phyloP scores from a whole-genome alignment of 345 rosid genomes.

The Lepidium sativum region DNA sequence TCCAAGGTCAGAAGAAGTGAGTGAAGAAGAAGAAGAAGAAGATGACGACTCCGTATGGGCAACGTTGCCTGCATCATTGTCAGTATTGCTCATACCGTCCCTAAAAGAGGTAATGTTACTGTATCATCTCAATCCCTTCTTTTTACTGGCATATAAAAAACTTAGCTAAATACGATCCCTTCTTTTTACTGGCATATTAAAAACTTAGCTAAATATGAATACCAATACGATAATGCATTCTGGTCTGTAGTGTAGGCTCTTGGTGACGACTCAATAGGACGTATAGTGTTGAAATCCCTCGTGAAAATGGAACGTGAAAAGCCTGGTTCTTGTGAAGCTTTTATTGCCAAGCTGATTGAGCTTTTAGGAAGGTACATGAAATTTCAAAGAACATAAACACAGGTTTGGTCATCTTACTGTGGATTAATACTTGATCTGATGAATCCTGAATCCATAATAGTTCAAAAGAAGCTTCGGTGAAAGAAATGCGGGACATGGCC shows the following conservation, averaged over 20 bases:
- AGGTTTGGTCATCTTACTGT: conserved; percentile 3
- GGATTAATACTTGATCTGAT: background rate
- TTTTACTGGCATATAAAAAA: background rate
- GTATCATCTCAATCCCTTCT: background rate
- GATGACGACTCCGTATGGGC: conserved; percentile 51
- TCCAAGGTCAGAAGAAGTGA: conserved; percentile 41
- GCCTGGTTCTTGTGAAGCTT: conserved; percentile 79
- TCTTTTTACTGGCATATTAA: background rate
- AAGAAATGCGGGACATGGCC: conserved; percentile 63
- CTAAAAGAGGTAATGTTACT: conserved; percentile 56
- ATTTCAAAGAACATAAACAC: background rate
- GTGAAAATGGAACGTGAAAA: conserved; percentile 55
- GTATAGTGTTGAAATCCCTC: conserved; percentile 47
- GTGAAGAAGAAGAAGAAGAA: conserved; percentile 61
- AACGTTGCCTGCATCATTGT: conserved; percentile 58
- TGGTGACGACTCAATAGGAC: conserved; percentile 47
- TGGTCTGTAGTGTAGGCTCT: conserved; percentile 43
- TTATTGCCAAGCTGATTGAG: conserved; percentile 61
- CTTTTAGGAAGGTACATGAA: conserved; percentile 51
- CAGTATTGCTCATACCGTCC: conserved; percentile 73
- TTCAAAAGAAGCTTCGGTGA: conserved; percentile 65
- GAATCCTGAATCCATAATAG: conserved; percentile 33
- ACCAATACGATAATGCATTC: background rate
- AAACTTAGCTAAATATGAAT: background rate
- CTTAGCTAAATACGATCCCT: background rate